Base-by-base conservation (phyloP, 1,284 basidiomycete genomes). In the Psilocybe mexicana region DNA sequence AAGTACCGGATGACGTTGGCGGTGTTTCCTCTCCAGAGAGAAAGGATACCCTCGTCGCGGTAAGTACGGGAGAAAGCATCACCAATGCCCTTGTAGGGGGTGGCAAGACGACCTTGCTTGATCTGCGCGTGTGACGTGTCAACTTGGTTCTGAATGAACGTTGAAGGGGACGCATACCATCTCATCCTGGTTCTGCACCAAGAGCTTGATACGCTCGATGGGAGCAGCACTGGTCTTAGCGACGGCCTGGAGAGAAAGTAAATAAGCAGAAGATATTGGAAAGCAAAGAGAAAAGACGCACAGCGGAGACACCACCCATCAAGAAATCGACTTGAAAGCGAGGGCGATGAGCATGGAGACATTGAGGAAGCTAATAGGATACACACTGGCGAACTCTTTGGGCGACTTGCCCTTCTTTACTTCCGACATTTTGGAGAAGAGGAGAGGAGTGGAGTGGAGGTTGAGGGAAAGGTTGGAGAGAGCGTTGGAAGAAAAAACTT, bases 1-100 rank as follows among this genome's bases (percentile, higher is more conserved):
- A 96, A 96, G 88, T 96, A 96, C 76, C 94, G 93, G 78, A 96
- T 95, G 76, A 96, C 94, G 78, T 96, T 96, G 82, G 94, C 94
- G 48, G 93, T 95, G 86, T 96, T 96, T 75, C 94, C 94, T 79
- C 94, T 84, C 94, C 94, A 96, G 70, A 96, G 80, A 14, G 94
- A 90, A 59, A 94, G 81, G 58, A 95, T 77, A 75, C 94, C 94
- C 81, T 96, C 94, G n/a, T 95, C 93, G 63, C 75, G 79, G 81
- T 93, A 93, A 62, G 93, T 95, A 67, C 95, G 93, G 61, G 67
- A 57, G 74, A 95, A 96, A 70, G 94, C 95, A 78, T 98, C 95
- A 59, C 71, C 75, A 67, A 98, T 82, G 74, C 95, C 96, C 85
- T 94, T 95, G 89, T 98, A 98, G 45, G 94, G 94, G 65, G 83